Base-by-base conservation (phyloP, 2,329 filamentous ascomycete species). In the Botrytis fabae region DNA sequence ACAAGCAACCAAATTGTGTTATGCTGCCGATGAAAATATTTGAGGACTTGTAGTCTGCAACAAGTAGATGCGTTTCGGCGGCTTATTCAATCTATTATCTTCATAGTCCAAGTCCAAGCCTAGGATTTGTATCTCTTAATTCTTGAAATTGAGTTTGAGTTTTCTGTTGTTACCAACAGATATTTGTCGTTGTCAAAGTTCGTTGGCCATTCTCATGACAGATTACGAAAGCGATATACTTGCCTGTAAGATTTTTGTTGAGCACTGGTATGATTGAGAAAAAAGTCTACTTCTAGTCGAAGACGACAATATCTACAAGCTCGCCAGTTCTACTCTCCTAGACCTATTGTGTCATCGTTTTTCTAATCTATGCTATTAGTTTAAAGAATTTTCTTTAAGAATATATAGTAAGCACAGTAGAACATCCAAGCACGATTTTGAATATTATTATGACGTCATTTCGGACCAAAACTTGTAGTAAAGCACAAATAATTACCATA, bases 291-390 rank as follows among this genome's bases (percentile, higher is more conserved):
- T 7, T 54, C 25, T 18, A 6, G 14, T 28, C 6, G 14, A 25
- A 18, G 12, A 18, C 3, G 1, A 54, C 3, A 8, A 18, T n/a
- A 28, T 44, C 16, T 1, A 2, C 14, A 54, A 28, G n/a, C n/a
- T 28, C 25, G 12, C 16, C 2, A 28, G n/a, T 7, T 8, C n/a
- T 28, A 8, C 3, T 3, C 6, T 12, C 6, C 6, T 54, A 1
- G 6, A 18, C 6, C 6, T 14, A 0, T 4, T 8, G 3, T 2
- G 1, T 9, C 6, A 3, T 6, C 3, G 0, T 28, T 4, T 12
- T 28, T 18, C 2, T 28, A 18, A 16, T 16, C 0, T 3, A 35
- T 1, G 4, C 6, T 22, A 38, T 3, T 1, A 12, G 1, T 25
- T 60, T 38, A 16, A 4, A 38, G 32, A 25, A 12, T 38, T 0